These are phyloP conservation scores for Hyphopichia buzzinii DNA, from an alignment of 1,139 yeast species.

Conservation along the genomic window DNA sequence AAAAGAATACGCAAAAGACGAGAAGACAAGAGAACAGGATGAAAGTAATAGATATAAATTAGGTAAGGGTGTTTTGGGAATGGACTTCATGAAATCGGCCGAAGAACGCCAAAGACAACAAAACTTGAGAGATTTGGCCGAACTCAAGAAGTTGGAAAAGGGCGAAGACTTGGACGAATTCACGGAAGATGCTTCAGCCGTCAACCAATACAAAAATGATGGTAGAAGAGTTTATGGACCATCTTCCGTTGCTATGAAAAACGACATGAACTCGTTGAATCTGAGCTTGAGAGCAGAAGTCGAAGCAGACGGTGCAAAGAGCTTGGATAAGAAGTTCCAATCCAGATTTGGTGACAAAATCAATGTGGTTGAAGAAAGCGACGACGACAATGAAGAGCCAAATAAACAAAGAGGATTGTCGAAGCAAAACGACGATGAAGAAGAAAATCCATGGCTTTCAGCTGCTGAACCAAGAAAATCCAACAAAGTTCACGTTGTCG, in stretches of 20 bases:
- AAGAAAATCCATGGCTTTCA: constrained; percentile 71
- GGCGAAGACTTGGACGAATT: constrained; percentile 44
- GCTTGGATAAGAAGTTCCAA: constrained; percentile 40
- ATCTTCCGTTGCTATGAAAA: constrained; percentile 46
- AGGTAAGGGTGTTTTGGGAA: constrained; percentile 85
- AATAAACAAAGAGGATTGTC: constrained; percentile 1
- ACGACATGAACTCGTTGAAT: constrained; percentile 42
- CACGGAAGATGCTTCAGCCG: constrained; percentile 32
- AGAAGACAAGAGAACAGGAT: constrained; percentile 29
- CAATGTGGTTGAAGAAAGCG: constrained; percentile 1
- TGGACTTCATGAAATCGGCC: constrained; percentile 94
- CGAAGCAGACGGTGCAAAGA: constrained; percentile 53
- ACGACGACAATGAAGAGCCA: background rate
- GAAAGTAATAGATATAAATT: constrained; percentile 38
- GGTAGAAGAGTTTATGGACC: constrained; percentile 89
- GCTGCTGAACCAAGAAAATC: constrained; percentile 44
- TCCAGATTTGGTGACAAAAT: constrained; percentile 18
- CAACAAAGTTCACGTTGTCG: constrained; percentile 53
- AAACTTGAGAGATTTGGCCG: constrained; percentile 52
- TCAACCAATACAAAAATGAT: constrained; percentile 55
- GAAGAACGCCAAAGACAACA: constrained; percentile 60
- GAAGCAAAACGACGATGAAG: constrained; percentile 20
- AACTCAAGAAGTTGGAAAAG: constrained; percentile 44
- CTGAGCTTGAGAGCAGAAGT: constrained; percentile 46
- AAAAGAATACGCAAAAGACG: constrained; percentile 39